A percentile compares a stretch with the other conserved stretches of the same genome.
Conservation (phyloP, 2,329 filamentous ascomycete genomes). For the Verticillium isaacii region DNA sequence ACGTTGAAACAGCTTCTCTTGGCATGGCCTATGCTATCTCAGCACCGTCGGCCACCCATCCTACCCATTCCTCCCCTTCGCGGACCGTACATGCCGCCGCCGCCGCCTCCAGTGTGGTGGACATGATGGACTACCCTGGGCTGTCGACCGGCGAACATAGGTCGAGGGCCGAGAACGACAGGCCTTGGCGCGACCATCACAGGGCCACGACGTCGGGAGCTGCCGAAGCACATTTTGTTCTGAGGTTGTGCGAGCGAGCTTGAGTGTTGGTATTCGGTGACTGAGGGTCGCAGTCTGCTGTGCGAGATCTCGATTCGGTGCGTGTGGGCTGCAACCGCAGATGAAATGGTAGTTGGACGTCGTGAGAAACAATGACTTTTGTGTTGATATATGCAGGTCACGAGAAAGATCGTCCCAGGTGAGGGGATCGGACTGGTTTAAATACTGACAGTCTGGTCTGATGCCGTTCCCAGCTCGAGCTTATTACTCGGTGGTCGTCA, state of each 20-base stretch:
- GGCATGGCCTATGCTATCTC: constrained; percentile 12
- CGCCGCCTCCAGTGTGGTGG: background rate
- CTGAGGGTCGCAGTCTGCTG: background rate
- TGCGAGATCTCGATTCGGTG: too few species aligned
- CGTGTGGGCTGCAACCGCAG: too few species aligned
- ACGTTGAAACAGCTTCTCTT: too few species aligned
- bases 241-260: background rate
- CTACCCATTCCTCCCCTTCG: background rate
- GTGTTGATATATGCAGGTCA: background rate
- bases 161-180: background rate
- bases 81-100: background rate
- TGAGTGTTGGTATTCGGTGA: too few species aligned
- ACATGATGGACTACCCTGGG: background rate
- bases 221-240: background rate
- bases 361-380: background rate
- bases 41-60: background rate
- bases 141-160: background rate
- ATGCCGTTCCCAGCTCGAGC: background rate
- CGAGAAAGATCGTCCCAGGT: background rate
- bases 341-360: too few species aligned
- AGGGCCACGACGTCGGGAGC: background rate
- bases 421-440: background rate
- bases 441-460: background rate
- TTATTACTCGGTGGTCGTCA: background rate
- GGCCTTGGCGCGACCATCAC: background rate